A percentile compares a stretch with the other conserved stretches of the same genome.
Conservation (phyloP, 1,284 basidiomycete genomes). For the Papiliotrema laurentii region DNA sequence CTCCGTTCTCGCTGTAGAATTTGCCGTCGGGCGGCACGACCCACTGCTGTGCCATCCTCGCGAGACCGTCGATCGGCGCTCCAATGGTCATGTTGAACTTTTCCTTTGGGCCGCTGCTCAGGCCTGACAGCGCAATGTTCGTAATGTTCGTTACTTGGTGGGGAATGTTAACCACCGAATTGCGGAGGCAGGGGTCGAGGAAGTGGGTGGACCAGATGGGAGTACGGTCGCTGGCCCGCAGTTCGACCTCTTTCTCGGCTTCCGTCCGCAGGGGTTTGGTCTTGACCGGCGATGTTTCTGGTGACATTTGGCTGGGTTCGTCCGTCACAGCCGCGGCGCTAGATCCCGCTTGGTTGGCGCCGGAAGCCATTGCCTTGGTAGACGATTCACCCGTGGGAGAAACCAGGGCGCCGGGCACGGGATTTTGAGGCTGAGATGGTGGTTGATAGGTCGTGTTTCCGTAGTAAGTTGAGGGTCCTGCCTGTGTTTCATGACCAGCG, state of each 20-base stretch:
- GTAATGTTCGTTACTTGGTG: slow-evolving; percentile 26
- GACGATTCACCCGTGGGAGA: too few species aligned
- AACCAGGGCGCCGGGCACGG: too few species aligned
- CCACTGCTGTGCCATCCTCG: slow-evolving; percentile 29
- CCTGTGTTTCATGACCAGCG: not conserved
- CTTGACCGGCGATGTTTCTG: too few species aligned
- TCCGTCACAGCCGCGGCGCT: not conserved
- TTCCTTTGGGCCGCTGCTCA: slow-evolving; percentile 18
- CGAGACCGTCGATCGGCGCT: slow-evolving; percentile 39
- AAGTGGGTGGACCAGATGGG: slow-evolving; percentile 34
- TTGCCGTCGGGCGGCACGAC: slow-evolving; percentile 32
- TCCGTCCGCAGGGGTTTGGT: slow-evolving; percentile 10
- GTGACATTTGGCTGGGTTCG: too few species aligned
- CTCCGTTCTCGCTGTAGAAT: slow-evolving; percentile 33
- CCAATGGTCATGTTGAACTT: slow-evolving; percentile 29
- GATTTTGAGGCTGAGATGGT: too few species aligned
- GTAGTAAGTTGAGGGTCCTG: too few species aligned
- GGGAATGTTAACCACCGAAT: slow-evolving; percentile 23
- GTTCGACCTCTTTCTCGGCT: slow-evolving; percentile 21
- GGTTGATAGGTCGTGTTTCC: not conserved
- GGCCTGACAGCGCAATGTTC: slow-evolving; percentile 26
- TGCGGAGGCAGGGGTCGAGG: slow-evolving; percentile 33
- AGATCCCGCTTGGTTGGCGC: not conserved
- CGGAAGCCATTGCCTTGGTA: too few species aligned
- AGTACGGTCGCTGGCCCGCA: slow-evolving; percentile 22